Evolutionary conservation across 139 green algal species (phyloP).

Genomic region (Closterium sp.): DNA sequence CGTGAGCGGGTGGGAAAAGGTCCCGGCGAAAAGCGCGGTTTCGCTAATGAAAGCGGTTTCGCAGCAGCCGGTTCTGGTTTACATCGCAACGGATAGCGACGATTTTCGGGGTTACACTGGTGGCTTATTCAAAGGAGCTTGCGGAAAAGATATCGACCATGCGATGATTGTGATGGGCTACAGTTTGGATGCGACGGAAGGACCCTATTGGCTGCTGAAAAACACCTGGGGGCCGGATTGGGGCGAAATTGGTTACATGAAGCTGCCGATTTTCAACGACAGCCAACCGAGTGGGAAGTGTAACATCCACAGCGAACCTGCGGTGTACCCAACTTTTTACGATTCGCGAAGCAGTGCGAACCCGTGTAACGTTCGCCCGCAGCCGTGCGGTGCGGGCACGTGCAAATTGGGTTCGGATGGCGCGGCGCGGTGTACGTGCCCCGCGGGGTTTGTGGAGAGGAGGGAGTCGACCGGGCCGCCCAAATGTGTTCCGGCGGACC

Average conservation of each 20-base stretch:
- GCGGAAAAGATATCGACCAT: slow-evolving; percentile 16
- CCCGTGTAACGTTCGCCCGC: slow-evolving; percentile 15
- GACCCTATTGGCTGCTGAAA: slow-evolving; percentile 89
- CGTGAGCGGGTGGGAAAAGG: background rate
- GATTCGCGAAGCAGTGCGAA: background rate
- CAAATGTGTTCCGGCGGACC: slow-evolving; percentile 8
- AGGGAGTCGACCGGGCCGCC: background rate
- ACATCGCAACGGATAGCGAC: background rate
- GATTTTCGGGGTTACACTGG: slow-evolving; percentile 82
- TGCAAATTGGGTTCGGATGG: background rate
- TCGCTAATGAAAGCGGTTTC: background rate
- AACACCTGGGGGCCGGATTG: slow-evolving; percentile 88
- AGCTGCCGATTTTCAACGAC: background rate
- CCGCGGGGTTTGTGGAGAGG: slow-evolving; percentile 12
- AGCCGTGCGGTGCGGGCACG: slow-evolving; percentile 18
- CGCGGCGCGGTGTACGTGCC: slow-evolving; percentile 4
- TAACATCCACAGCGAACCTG: background rate
- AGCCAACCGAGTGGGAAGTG: background rate
- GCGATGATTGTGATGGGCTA: slow-evolving; percentile 62
- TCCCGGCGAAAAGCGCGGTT: background rate
- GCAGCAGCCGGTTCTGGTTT: background rate
- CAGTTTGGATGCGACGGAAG: slow-evolving; percentile 48
- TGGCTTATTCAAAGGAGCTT: slow-evolving; percentile 48
- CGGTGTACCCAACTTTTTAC: background rate
- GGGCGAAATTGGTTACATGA: slow-evolving; percentile 89